Evolutionary conservation across 2,329 filamentous ascomycete genomes (phyloP), one percentile per base, ranked within the genome.

Genomic region (Coniella lustricola): DNA sequence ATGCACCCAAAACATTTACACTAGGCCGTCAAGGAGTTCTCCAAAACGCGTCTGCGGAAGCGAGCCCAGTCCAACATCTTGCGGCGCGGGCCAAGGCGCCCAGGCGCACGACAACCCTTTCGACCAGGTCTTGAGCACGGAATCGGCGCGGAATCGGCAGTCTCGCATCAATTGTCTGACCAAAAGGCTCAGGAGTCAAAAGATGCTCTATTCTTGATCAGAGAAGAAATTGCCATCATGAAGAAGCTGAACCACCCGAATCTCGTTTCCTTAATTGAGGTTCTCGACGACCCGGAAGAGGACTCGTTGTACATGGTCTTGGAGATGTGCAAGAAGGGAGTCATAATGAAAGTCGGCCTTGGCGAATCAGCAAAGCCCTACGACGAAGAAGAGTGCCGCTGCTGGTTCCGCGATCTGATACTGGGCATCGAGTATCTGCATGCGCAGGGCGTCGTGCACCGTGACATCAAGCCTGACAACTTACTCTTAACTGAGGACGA

Each of bases 251-350:
- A 96, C 61, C 93, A 98, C 62, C 85, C 83, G 22, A 98, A 97
- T 61, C 73, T 98, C n/a, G 91, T 97, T 13, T 83, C 86, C 39
- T 71, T 98, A 44, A 88, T 95, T 56, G 93, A 98, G 67, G 93
- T 98, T 3, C 73, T 98, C 44, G 93, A 97, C 63, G 93, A 97
- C 62, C 91, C 93, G 0, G 84, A 91, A 41, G 90, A 96, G 62
- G 93, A 98, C 65, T 95, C 90, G 3, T 70, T 98, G 12, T 98
- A 96, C 69, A 97, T 98, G 88, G 93, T 98, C 18, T 77, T 98
- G 65, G 93, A 98, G 65, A 95, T 96, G 88, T 98, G 93, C 72
- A 93, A 95, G 62, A 96, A 96, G 65, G 93, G 93, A 1, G 91
- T 96, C 18, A 81, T 96, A 44, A 97, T 97, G 90, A 91, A 90